phyloP scores from a whole-genome alignment of 306 rosid genomes.

The Macrotyloma uniflorum region DNA sequence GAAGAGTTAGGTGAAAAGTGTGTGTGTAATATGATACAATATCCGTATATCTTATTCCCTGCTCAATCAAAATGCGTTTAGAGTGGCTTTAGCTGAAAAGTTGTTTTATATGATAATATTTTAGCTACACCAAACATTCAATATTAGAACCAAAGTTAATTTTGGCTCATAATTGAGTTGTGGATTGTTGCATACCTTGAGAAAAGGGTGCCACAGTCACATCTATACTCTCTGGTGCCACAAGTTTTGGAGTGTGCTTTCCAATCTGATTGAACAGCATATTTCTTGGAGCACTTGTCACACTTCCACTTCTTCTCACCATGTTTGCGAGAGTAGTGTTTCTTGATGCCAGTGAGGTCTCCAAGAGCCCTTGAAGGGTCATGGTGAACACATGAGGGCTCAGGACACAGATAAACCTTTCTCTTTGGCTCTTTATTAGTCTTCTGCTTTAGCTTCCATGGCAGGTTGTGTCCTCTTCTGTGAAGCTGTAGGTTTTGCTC shows the following conservation, averaged over 20 bases:
- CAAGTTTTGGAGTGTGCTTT: constrained; percentile 72
- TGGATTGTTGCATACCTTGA: constrained; percentile 47
- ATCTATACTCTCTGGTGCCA: constrained; percentile 66
- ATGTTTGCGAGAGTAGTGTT: constrained; percentile 67
- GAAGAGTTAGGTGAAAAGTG: background rate
- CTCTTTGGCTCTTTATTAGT: constrained; percentile 63
- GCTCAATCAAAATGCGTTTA: constrained; percentile 7
- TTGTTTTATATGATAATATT: background rate
- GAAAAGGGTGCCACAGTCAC: constrained; percentile 79
- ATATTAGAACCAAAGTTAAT: background rate
- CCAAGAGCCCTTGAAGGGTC: constrained; percentile 81
- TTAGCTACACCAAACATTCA: constrained; percentile 16
- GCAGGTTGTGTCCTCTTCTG: constrained; percentile 96
- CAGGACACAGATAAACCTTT: constrained; percentile 80
- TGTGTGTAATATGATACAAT: background rate
- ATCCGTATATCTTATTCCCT: background rate
- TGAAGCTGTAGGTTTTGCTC: constrained; percentile 94
- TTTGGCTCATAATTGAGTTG: background rate
- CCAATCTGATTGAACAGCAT: constrained; percentile 80
- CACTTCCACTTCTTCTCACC: constrained; percentile 81
- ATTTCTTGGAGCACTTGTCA: constrained; percentile 65
- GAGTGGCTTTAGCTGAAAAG: background rate
- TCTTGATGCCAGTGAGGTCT: constrained; percentile 75
- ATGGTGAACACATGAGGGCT: constrained; percentile 76
- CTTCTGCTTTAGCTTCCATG: constrained; percentile 95